Percentiles rank a stretch among this genome's conserved stretches.
Conservation (phyloP, 2,329 filamentous ascomycete genomes). For the Penicillium sp. region DNA sequence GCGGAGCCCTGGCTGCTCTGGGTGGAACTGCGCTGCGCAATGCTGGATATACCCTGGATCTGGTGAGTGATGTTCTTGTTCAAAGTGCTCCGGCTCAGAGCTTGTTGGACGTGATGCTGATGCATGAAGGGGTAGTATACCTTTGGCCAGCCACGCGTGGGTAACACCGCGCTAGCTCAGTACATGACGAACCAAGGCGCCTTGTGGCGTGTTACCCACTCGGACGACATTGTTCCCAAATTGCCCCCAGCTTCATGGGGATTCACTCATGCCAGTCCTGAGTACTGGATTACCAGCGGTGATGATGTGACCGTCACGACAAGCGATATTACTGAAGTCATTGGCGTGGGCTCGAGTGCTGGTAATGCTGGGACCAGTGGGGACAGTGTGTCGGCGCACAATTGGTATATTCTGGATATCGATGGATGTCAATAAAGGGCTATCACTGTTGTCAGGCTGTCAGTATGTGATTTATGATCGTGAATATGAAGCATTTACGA, state of each 20-base stretch:
- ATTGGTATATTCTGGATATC: constrained; percentile 41
- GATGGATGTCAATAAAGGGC: constrained; percentile 21
- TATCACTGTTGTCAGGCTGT: not conserved
- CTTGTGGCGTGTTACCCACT: constrained; percentile 46
- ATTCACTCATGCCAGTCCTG: constrained; percentile 44
- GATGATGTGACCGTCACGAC: constrained; percentile 35
- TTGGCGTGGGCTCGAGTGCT: constrained; percentile 36
- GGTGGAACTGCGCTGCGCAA: constrained; percentile 52
- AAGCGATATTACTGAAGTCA: constrained; percentile 37
- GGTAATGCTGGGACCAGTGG: constrained; percentile 40
- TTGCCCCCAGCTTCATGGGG: constrained; percentile 40
- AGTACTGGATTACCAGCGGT: constrained; percentile 47
- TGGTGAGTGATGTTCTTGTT: constrained; percentile 41
- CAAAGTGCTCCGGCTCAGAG: too few species aligned
- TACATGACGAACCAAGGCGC: constrained; percentile 44
- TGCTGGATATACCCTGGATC: constrained; percentile 44
- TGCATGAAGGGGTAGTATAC: constrained; percentile 39
- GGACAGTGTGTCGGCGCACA: constrained; percentile 36
- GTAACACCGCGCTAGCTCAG: constrained; percentile 42
- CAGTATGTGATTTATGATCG: not conserved
- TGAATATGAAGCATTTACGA: not conserved
- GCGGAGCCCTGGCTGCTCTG: constrained; percentile 55
- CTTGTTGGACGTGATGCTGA: not conserved
- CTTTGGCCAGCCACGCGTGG: constrained; percentile 50
- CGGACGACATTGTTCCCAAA: constrained; percentile 45